phyloP scores from a whole-genome alignment of 2,329 filamentous ascomycete species.

The Fonsecaea multimorphosa region DNA sequence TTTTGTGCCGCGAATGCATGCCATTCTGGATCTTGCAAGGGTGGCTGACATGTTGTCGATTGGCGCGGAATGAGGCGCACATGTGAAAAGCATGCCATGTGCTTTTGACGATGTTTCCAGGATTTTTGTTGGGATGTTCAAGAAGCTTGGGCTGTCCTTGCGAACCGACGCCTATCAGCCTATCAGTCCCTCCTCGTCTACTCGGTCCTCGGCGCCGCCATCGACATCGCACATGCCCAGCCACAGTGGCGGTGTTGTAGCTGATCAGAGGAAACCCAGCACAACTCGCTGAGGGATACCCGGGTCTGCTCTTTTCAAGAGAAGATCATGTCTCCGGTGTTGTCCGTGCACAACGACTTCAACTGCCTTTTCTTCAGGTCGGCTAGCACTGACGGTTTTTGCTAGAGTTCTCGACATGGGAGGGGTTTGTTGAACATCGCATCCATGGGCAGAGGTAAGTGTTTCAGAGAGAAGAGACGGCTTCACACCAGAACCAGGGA shows the following conservation, averaged over 20 bases:
- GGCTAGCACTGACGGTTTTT: background rate
- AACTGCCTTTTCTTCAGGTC: background rate
- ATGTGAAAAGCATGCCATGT: constrained; percentile 12
- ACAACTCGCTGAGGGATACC: background rate
- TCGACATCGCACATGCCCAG: background rate
- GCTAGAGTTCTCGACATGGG: background rate
- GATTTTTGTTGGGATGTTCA: constrained; percentile 17
- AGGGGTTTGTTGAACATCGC: background rate
- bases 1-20: constrained; percentile 5
- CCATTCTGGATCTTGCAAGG: constrained; percentile 1
- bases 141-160: background rate
- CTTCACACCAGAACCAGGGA: background rate
- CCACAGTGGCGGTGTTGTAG: background rate
- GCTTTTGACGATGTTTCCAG: background rate
- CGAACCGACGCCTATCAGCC: background rate
- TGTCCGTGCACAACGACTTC: background rate
- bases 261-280: background rate
- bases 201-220: background rate
- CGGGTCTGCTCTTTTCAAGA: background rate
- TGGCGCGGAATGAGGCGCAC: constrained; percentile 15
- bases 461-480: background rate
- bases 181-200: background rate
- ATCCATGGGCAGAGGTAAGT: background rate
- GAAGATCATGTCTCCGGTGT: background rate
- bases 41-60: constrained; percentile 15